Conservation (phyloP, 2,329 filamentous ascomycete genomes). For the Botryotinia globosa region DNA sequence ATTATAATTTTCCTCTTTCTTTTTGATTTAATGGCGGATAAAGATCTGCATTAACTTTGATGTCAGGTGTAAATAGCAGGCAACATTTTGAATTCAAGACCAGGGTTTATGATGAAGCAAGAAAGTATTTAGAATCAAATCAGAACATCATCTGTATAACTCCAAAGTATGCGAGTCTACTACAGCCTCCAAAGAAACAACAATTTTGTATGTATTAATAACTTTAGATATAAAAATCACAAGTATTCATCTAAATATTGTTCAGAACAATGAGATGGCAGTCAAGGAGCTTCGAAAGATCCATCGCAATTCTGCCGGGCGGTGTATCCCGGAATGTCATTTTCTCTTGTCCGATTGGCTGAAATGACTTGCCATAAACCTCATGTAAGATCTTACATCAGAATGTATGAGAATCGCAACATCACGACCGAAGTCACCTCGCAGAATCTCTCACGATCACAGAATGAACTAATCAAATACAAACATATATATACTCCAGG, state of each 20-base stretch:
- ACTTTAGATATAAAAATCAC: not conserved
- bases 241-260: not conserved
- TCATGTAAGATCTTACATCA: not conserved
- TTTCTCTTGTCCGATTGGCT: not conserved
- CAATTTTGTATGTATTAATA: not conserved
- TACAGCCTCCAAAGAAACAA: accelerated
- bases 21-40: not conserved
- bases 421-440: not conserved
- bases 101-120: not conserved
- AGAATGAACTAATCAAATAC: not conserved
- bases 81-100: conserved; percentile 8
- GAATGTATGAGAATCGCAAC: not conserved
- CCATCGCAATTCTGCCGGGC: conserved; percentile 11
- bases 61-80: not conserved
- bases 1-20: conserved; percentile 13
- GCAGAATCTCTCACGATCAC: not conserved
- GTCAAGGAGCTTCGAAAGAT: not conserved
- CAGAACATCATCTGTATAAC: not conserved
- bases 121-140: not conserved
- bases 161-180: not conserved
- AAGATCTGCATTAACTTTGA: not conserved
- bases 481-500: not conserved
- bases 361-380: not conserved
- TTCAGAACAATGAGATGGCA: not conserved
- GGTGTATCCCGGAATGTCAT: not conserved